These are phyloP conservation scores for Solanum stenotomum DNA, from an alignment of 257 asterid species.

Conservation along the genomic window DNA sequence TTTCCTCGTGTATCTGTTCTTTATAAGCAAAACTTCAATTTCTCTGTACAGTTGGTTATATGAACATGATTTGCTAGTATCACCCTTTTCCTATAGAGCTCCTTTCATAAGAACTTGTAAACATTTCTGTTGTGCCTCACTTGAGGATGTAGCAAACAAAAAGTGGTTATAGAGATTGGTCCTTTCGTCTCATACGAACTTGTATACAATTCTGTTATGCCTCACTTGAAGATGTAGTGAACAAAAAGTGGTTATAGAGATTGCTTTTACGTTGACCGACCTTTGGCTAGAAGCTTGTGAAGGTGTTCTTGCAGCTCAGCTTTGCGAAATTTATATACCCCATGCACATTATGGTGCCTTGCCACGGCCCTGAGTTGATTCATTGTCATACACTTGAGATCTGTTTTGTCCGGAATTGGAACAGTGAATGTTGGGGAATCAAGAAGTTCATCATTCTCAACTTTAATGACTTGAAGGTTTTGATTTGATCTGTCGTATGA, in stretches of 20 bases:
- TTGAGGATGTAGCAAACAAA: background rate
- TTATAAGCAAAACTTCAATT: background rate
- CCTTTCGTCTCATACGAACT: background rate
- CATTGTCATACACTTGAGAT: slow-evolving; percentile 1
- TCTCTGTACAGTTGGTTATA: background rate
- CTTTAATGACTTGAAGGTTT: background rate
- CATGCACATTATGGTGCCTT: slow-evolving; percentile 15
- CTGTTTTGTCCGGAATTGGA: background rate
- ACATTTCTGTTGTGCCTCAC: background rate
- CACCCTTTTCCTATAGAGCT: background rate
- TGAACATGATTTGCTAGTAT: background rate
- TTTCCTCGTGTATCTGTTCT: background rate
- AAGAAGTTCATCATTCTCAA: background rate
- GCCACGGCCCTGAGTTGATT: slow-evolving; percentile 28
- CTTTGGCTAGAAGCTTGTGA: background rate
- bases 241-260: background rate
- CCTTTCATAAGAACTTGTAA: background rate
- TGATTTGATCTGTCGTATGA: background rate
- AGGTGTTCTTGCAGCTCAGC: slow-evolving; percentile 19
- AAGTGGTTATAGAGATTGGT: background rate
- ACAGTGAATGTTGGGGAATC: background rate
- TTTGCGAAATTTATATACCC: slow-evolving; percentile 20
- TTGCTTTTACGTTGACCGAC: background rate
- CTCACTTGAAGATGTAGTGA: background rate
- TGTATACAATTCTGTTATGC: background rate